Evolutionary conservation across 108 stramenopile species (phyloP).

Genomic region (Fragilaria radians): DNA sequence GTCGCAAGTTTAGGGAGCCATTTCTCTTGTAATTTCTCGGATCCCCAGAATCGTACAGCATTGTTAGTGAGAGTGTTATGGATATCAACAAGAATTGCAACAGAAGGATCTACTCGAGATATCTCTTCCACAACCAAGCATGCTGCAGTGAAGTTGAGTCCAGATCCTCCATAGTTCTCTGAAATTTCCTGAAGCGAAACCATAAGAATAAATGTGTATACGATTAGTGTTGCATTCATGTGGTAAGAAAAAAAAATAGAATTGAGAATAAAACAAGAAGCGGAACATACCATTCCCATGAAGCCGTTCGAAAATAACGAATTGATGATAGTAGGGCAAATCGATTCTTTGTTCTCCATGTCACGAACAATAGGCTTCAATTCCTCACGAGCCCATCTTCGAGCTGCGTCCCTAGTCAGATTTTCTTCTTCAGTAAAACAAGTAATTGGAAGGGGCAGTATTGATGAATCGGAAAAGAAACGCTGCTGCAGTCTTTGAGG

Average conservation of each 20-base stretch:
- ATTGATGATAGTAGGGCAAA: conserved; percentile 60
- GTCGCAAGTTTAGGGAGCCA: conserved; percentile 87
- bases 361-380: conserved; percentile 75
- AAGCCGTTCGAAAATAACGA: conserved; percentile 84
- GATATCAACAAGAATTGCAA: conserved; percentile 88
- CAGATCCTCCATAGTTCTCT: conserved; percentile 75
- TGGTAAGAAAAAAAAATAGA: too few species aligned
- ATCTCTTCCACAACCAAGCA: conserved; percentile 93
- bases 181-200: conserved; percentile 47
- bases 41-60: conserved; percentile 90
- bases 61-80: conserved; percentile 96
- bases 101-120: conserved; percentile 88
- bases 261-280: too few species aligned
- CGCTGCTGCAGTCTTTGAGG: too few species aligned
- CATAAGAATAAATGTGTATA: background rate
- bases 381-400: conserved; percentile 58
- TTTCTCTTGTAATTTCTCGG: conserved; percentile 51
- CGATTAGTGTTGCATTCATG: too few species aligned
- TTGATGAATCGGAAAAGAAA: background rate
- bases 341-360: conserved; percentile 77
- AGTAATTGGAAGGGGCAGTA: conserved; percentile 45
- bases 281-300: conserved; percentile 62
- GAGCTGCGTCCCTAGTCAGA: conserved; percentile 53
- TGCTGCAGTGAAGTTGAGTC: conserved; percentile 81
- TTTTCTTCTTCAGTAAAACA: conserved; percentile 76